Conservation (phyloP, 495 filamentous ascomycete genomes). For the Evansstolkia leycettana region DNA sequence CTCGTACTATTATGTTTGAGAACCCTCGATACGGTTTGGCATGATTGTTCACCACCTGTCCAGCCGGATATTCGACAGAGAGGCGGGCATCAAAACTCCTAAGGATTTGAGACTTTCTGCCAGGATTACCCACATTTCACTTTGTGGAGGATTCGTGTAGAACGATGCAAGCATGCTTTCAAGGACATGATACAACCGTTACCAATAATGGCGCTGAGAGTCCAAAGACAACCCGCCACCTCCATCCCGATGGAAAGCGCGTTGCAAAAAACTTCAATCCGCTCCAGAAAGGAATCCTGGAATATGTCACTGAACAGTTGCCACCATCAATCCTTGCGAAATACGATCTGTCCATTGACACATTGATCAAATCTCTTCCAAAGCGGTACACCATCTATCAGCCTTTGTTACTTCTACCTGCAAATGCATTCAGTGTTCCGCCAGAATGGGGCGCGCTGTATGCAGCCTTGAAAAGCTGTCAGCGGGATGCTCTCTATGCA, state of each 20-base stretch:
- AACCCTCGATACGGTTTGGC: too few relatives aligned
- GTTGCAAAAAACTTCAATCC: slow-evolving; percentile 11
- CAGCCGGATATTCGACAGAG: too few relatives aligned
- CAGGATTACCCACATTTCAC: too few relatives aligned
- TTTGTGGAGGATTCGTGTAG: too few relatives aligned
- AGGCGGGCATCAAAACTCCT: too few relatives aligned
- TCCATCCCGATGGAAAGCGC: slow-evolving; percentile 2
- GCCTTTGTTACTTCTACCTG: slow-evolving; percentile 55
- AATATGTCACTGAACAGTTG: slow-evolving; percentile 15
- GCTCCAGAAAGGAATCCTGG: slow-evolving; percentile 20
- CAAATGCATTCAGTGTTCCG: slow-evolving; percentile 39
- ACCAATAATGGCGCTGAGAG: too few relatives aligned
- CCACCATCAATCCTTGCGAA: slow-evolving; percentile 1
- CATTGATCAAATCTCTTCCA: slow-evolving; percentile 30
- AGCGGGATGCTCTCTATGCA: slow-evolving; percentile 34
- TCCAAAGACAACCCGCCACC: neutral
- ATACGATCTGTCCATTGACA: slow-evolving; percentile 6
- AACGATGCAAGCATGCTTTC: too few relatives aligned
- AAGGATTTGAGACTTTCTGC: too few relatives aligned
- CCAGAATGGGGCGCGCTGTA: slow-evolving; percentile 36
- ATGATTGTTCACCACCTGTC: too few relatives aligned
- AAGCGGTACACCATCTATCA: slow-evolving; percentile 58
- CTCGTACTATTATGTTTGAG: too few relatives aligned
- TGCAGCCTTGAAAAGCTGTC: slow-evolving; percentile 5
- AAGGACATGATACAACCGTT: too few relatives aligned